Percentiles rank a stretch among this genome's conserved stretches.
Evolutionary conservation across 192 early-diverging fungal species (phyloP).

Genomic region (Dissophora globulifera): DNA sequence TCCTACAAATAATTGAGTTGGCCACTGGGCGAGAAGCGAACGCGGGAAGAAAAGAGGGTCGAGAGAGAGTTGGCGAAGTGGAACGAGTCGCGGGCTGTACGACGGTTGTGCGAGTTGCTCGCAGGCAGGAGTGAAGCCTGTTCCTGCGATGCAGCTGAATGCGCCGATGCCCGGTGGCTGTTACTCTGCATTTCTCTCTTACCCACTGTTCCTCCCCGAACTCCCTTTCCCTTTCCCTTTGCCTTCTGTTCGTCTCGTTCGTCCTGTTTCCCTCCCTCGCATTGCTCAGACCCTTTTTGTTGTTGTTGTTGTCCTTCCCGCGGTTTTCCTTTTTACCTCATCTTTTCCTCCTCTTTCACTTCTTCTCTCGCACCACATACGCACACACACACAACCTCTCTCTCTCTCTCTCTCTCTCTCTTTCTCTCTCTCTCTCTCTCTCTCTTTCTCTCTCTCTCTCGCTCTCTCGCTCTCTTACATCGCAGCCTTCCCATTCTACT

Average conservation of each 20-base stretch:
- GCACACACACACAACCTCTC: too few species aligned
- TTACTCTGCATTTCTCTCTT: constrained; percentile 1
- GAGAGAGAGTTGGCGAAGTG: too few species aligned
- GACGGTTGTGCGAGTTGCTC: not conserved
- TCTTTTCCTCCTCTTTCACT: not conserved
- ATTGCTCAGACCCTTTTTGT: not conserved
- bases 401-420: not conserved
- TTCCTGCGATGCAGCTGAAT: not conserved
- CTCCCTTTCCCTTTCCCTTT: not conserved
- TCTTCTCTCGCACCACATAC: not conserved
- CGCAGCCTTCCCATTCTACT: constrained; percentile 8
- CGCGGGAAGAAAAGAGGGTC: constrained; percentile 13
- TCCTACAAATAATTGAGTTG: not conserved
- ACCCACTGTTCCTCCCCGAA: not conserved
- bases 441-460: not conserved
- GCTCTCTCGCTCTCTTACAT: too few species aligned
- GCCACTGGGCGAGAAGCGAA: not conserved
- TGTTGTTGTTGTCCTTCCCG: not conserved
- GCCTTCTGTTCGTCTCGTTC: not conserved
- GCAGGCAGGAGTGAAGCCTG: not conserved
- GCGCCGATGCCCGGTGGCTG: constrained; percentile 7
- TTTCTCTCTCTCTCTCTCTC: not conserved
- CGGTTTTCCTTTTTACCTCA: not conserved
- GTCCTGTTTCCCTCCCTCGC: not conserved
- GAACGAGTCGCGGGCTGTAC: not conserved